Conservation (phyloP, 1,284 basidiomycete genomes). For the Somion occarium region DNA sequence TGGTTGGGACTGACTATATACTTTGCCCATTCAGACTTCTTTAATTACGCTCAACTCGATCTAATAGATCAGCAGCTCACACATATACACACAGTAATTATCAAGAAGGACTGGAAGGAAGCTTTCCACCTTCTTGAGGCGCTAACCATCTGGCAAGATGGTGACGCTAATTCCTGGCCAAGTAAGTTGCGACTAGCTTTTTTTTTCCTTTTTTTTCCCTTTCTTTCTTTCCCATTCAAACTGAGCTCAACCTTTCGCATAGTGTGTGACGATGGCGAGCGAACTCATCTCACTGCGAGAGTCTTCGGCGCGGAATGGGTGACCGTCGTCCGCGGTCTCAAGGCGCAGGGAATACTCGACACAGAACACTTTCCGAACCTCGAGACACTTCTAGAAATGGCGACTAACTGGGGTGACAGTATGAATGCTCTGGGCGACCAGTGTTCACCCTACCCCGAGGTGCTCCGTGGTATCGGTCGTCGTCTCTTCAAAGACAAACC, state of each 20-base stretch:
- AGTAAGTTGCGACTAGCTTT: too few relatives aligned
- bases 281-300: conserved; percentile 30
- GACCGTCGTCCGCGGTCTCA: conserved; percentile 31
- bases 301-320: conserved; percentile 35
- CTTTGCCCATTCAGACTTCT: conserved; percentile 9
- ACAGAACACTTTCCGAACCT: conserved; percentile 30
- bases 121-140: conserved; percentile 10
- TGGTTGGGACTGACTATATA: conserved; percentile 28
- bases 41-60: conserved; percentile 10
- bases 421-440: conserved; percentile 8
- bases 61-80: conserved; percentile 6
- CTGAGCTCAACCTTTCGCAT: conserved; percentile 3
- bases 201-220: background rate
- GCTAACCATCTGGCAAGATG: background rate
- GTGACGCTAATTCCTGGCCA: background rate
- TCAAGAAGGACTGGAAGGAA: conserved; percentile 8
- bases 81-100: conserved; percentile 7
- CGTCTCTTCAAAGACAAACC: conserved; percentile 29
- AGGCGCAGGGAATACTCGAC: conserved; percentile 26
- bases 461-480: conserved; percentile 34
- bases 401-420: conserved; percentile 25
- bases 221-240: too few relatives aligned
- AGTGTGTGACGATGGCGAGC: conserved; percentile 37
- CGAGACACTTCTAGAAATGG: conserved; percentile 30
- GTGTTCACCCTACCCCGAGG: conserved; percentile 20